Base-by-base conservation (phyloP, 345 rosid genomes). In the Cochlearia excelsa region DNA sequence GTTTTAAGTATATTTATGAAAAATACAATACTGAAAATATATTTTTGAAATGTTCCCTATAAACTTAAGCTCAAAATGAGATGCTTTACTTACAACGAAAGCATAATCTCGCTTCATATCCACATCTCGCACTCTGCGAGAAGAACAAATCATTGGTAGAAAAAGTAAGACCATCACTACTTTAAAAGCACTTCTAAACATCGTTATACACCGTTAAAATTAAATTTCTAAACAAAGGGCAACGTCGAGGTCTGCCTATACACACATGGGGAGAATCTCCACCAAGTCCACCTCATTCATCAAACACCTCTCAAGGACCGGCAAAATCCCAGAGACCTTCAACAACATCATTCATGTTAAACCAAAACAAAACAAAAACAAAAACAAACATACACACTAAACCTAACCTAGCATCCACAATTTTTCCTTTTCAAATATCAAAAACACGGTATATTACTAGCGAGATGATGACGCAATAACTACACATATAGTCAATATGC, bases 21-120 rank as follows among this genome's bases (percentile, higher is more conserved):
- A 16, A 16, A 16, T 16, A 16, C 23, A 16, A 16, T 16, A 16
- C 23, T 16, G 23, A 16, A 16, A 16, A 16, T 16, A 16, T 16
- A 16, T 16, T 16, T 16, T 16, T 16, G 23, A 16, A 16, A 16
- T 16, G 23, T 16, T 0, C 23, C 23, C 23, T 16, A 16, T 16
- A 16, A 16, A 16, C 23, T 16, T 16, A 16, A 16, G 23, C 23
- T 16, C 38, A 3, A 33, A 47, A 30, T 9, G 9, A 33, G 46
- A 37, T 2, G 23, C 23, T 1, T 46, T 10, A 77, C 80, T 73
- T 92, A 92, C 98, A 81, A 92, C 95, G 81, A 92, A 92, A 68
- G 98, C 96, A 51, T 80, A 92, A 81, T 92, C 96, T 46, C 92
- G 95, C 98, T 91, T 91, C 96, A 91, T 86, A 83, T 91, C 98